phyloP scores from a whole-genome alignment of 202 grass and related monocot genomes.

The Zizania palustris region DNA sequence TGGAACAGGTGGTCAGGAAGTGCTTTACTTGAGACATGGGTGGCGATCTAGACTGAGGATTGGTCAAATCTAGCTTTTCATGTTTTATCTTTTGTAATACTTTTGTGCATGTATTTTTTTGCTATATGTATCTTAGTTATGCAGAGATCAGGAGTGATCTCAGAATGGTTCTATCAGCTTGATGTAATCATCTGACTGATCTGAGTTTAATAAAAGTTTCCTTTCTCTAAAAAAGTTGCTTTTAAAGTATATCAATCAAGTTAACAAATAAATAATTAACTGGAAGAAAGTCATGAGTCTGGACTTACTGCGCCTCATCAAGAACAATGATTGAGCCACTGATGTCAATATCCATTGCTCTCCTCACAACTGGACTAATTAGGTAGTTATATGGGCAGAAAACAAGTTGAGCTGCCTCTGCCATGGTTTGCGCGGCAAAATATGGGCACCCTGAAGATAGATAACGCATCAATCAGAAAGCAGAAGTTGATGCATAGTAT shows the following conservation, averaged over 20 bases:
- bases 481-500: neutral
- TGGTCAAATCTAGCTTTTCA: too few species aligned
- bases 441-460: slow-evolving; percentile 77
- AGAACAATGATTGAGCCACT: slow-evolving; percentile 81
- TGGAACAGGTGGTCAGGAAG: too few species aligned
- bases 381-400: slow-evolving; percentile 97
- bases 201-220: too few species aligned
- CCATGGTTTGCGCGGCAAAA: slow-evolving; percentile 91
- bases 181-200: too few species aligned
- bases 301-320: slow-evolving; percentile 94
- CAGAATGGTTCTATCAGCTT: too few species aligned
- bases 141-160: too few species aligned
- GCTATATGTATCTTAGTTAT: too few species aligned
- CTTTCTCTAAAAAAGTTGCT: neutral
- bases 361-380: slow-evolving; percentile 87
- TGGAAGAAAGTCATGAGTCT: slow-evolving; percentile 35
- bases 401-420: slow-evolving; percentile 79
- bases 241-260: slow-evolving; percentile 18
- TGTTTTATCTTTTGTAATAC: too few species aligned
- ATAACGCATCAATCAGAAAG: neutral
- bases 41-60: too few species aligned
- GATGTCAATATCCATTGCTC: slow-evolving; percentile 97
- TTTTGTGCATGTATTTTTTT: too few species aligned
- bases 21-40: too few species aligned
- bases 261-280: neutral